A percentile compares a stretch with the other conserved stretches of the same genome.
phyloP scores from a whole-genome alignment of 2,329 filamentous ascomycete genomes.

The Cladosporium austrohemisphaericum region DNA sequence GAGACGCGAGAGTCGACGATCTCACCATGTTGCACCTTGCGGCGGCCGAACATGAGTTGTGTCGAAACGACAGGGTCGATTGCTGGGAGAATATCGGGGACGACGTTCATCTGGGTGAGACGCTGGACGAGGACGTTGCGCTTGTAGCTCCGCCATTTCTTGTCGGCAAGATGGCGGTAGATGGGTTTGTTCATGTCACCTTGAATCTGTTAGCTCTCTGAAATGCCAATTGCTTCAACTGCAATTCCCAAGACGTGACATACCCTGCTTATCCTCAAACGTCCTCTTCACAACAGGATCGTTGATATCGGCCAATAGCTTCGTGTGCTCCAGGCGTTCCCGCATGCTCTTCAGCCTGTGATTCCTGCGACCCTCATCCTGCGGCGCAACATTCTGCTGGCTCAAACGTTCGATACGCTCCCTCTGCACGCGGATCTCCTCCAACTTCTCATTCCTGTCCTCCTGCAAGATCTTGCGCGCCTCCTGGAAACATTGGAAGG shows the following conservation, averaged over 20 bases:
- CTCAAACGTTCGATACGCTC: slow-evolving; percentile 66
- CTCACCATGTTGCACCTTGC: slow-evolving; percentile 69
- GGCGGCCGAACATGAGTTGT: slow-evolving; percentile 68
- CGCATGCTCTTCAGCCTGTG: slow-evolving; percentile 66
- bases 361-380: slow-evolving; percentile 50
- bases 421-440: slow-evolving; percentile 64
- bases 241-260: too few relatives aligned
- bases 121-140: slow-evolving; percentile 77
- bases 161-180: slow-evolving; percentile 83
- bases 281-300: slow-evolving; percentile 89
- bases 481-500: slow-evolving; percentile 97
- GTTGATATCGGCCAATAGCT: slow-evolving; percentile 90
- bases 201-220: slow-evolving; percentile 36
- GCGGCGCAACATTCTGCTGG: slow-evolving; percentile 40
- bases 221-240: too few relatives aligned
- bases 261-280: slow-evolving; percentile 89
- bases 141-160: slow-evolving; percentile 83
- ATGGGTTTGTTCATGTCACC: slow-evolving; percentile 95
- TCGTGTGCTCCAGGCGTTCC: slow-evolving; percentile 69
- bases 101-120: slow-evolving; percentile 77
- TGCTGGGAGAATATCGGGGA: slow-evolving; percentile 81
- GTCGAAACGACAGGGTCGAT: slow-evolving; percentile 77
- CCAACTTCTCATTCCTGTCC: slow-evolving; percentile 78
- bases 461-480: slow-evolving; percentile 76
- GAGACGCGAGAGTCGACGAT: slow-evolving; percentile 72